Evolutionary conservation across 31 red algal species (phyloP).

Genomic region (Bonnemaisonia californica): DNA sequence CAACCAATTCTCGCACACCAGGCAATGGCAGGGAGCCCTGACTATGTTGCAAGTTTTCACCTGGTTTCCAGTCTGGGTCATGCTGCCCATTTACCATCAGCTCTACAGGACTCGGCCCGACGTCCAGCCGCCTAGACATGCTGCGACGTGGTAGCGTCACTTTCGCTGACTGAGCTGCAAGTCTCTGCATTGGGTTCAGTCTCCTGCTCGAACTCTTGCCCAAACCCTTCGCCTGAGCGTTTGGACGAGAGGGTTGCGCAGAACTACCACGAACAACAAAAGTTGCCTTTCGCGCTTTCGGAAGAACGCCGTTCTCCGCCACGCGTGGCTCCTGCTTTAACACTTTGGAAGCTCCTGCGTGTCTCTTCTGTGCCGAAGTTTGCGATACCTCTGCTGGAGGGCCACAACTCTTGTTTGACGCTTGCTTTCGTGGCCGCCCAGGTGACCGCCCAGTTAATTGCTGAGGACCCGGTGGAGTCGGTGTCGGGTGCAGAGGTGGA

Average conservation of each 20-base stretch:
- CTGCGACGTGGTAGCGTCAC: no score
- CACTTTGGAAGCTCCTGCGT: neutral
- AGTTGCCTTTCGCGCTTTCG: neutral
- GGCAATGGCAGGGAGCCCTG: neutral
- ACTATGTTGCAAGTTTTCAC: no score
- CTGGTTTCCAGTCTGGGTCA: neutral
- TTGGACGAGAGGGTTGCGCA: no score
- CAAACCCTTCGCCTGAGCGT: no score
- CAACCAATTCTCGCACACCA: neutral
- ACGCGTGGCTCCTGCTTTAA: neutral
- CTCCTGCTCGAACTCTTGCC: no score
- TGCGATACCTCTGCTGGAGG: neutral
- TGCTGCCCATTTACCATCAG: neutral
- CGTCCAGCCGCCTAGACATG: no score
- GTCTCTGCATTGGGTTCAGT: no score
- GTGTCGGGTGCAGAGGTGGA: neutral
- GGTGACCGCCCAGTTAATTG: no score
- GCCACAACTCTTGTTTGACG: neutral
- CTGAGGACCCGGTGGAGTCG: neutral
- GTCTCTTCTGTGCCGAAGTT: neutral
- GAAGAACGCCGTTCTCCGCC: neutral
- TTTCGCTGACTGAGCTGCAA: no score
- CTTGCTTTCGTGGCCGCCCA: no score
- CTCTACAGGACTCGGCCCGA: neutral
- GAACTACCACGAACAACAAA: no score